Evolutionary conservation across 768 basidiomycete species (phyloP).

Genomic region (Leccinum ochraceum): DNA sequence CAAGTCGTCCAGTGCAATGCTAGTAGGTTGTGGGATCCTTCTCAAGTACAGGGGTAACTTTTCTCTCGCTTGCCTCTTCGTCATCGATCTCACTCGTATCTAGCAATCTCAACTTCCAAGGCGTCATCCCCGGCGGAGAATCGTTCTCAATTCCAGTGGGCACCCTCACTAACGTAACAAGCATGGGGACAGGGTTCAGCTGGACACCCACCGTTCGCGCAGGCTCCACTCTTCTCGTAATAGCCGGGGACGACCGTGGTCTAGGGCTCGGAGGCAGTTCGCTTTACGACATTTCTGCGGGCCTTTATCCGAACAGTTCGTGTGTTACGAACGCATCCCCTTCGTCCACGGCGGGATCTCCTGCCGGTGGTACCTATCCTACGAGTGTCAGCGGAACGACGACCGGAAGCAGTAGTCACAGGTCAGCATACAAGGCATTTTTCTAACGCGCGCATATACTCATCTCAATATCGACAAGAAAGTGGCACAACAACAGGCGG

Average conservation of each 20-base stretch:
- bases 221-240: conserved; percentile 65
- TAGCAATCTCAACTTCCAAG: conserved; percentile 63
- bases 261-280: conserved; percentile 69
- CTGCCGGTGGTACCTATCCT: conserved; percentile 73
- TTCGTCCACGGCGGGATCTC: conserved; percentile 73
- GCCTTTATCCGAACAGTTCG: conserved; percentile 46
- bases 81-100: not conserved
- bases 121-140: conserved; percentile 78
- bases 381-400: conserved; percentile 46
- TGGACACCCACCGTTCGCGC: conserved; percentile 68
- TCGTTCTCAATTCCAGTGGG: conserved; percentile 66
- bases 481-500: no score
- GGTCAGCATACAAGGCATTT: conserved; percentile 20
- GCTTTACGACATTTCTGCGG: conserved; percentile 53
- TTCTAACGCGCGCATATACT: not conserved
- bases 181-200: conserved; percentile 61
- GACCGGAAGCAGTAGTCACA: conserved; percentile 23
- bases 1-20: conserved; percentile 64
- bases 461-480: conserved; percentile 5
- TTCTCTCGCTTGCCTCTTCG: not conserved
- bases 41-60: conserved; percentile 54
- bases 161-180: conserved; percentile 41
- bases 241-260: conserved; percentile 68
- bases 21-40: conserved; percentile 61
- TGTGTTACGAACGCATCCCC: conserved; percentile 66